A percentile compares a stretch with the other conserved stretches of the same genome.
Evolutionary conservation across 1,139 yeast genomes (phyloP).

Genomic region (Pichia sp.): DNA sequence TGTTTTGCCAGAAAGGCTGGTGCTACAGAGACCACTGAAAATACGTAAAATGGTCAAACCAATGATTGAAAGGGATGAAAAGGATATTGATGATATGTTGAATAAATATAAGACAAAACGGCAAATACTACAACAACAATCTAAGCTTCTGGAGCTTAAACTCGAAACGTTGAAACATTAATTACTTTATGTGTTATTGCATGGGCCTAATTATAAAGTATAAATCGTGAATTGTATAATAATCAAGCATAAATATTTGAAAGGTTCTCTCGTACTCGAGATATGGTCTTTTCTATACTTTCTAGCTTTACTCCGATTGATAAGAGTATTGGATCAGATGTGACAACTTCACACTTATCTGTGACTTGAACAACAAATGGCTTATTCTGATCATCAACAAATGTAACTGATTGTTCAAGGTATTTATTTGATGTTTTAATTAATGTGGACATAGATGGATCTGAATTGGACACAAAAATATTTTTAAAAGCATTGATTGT

Average conservation of each 20-base stretch:
- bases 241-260: background rate
- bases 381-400: constrained; percentile 21
- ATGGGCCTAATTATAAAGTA: background rate
- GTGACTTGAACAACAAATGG: constrained; percentile 26
- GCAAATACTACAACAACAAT: constrained; percentile 15
- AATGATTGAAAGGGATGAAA: constrained; percentile 17
- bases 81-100: constrained; percentile 14
- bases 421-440: constrained; percentile 24
- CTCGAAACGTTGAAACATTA: constrained; percentile 14
- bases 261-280: constrained; percentile 22
- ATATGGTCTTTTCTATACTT: constrained; percentile 26
- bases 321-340: constrained; percentile 30
- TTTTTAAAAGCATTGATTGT: constrained; percentile 5
- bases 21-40: constrained; percentile 16
- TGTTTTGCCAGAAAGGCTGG: constrained; percentile 23
- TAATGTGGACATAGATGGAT: constrained; percentile 26
- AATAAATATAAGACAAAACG: constrained; percentile 16
- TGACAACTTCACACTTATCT: constrained; percentile 28
- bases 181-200: background rate
- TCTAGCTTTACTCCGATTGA: constrained; percentile 28
- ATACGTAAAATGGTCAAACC: constrained; percentile 21
- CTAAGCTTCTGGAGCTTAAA: constrained; percentile 14
- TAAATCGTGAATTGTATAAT: background rate
- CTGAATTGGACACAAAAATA: constrained; percentile 19
- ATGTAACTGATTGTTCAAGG: constrained; percentile 27